Conservation (phyloP, 768 basidiomycete species). For the Lentinula raphanica region DNA sequence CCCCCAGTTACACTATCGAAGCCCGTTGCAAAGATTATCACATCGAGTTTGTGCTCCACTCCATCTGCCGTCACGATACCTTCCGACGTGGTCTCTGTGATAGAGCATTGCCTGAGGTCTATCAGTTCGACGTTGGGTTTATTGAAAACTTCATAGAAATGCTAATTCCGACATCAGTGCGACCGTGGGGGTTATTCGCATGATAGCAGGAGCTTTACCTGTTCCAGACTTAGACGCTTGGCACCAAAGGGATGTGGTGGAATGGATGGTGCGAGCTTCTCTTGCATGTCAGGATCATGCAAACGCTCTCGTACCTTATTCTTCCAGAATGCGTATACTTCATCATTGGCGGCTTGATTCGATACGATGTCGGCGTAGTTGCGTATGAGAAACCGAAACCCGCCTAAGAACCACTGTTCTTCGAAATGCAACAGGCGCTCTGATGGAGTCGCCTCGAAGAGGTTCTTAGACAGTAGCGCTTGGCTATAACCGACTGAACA, state of each 20-base stretch:
- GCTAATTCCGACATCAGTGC: background rate
- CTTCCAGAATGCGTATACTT: slow-evolving; percentile 5
- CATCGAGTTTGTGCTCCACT: slow-evolving; percentile 12
- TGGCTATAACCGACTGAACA: background rate
- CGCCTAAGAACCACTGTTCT: slow-evolving; percentile 10
- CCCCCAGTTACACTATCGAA: slow-evolving; percentile 13
- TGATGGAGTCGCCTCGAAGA: slow-evolving; percentile 7
- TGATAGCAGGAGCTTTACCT: background rate
- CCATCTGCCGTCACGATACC: slow-evolving; percentile 11
- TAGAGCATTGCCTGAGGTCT: slow-evolving; percentile 10
- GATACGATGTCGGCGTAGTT: slow-evolving; percentile 7
- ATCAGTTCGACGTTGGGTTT: slow-evolving; percentile 12
- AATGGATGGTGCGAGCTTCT: slow-evolving; percentile 4
- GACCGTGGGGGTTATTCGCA: background rate
- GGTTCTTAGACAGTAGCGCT: background rate
- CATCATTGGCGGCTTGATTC: slow-evolving; percentile 3
- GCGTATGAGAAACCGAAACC: slow-evolving; percentile 3
- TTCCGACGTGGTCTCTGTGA: slow-evolving; percentile 9
- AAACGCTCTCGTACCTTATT: slow-evolving; percentile 2
- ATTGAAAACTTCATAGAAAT: slow-evolving; percentile 8
- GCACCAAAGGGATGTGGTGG: slow-evolving; percentile 4
- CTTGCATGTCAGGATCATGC: background rate
- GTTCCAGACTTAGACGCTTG: slow-evolving; percentile 3
- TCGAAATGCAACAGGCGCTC: slow-evolving; percentile 10
- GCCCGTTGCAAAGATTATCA: slow-evolving; percentile 14